Conservation (phyloP, 2,329 filamentous ascomycete genomes). For the Alternaria consortialis region DNA sequence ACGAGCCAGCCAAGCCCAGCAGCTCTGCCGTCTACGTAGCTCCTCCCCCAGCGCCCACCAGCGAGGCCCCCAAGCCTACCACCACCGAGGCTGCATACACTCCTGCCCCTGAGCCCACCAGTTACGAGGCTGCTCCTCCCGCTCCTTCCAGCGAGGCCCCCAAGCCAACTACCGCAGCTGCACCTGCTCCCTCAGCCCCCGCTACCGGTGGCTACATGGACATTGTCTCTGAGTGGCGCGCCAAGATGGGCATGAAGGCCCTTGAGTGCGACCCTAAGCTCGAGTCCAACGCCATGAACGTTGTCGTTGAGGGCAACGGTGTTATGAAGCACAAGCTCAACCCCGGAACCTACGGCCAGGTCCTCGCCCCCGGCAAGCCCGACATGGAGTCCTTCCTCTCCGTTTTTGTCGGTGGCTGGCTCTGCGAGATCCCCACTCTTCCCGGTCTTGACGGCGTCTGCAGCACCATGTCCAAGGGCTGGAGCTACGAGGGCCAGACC, state of each 20-base stretch:
- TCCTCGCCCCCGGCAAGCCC: constrained; percentile 37
- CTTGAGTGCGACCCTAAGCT: constrained; percentile 33
- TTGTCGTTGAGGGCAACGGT: constrained; percentile 35
- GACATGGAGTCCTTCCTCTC: constrained; percentile 33
- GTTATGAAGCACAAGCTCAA: constrained; percentile 46
- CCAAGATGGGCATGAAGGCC: constrained; percentile 35
- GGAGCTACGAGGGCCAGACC: constrained; percentile 41
- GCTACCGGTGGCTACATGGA: constrained; percentile 36
- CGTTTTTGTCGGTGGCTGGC: constrained; percentile 48
- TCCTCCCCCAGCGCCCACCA: constrained; percentile 7
- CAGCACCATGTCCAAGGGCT: constrained; percentile 34
- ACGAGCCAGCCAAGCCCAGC: constrained; percentile 12
- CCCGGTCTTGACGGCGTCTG: constrained; percentile 40
- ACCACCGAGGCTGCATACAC: constrained; percentile 1
- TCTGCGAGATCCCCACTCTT: constrained; percentile 44
- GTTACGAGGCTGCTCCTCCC: constrained; percentile 9
- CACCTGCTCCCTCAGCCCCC: constrained; percentile 18
- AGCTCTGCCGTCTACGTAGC: not conserved
- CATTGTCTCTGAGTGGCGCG: constrained; percentile 39
- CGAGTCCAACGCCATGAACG: constrained; percentile 37
- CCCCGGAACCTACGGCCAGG: constrained; percentile 40
- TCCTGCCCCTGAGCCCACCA: constrained; percentile 9
- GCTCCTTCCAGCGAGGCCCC: constrained; percentile 16
- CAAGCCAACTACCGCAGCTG: constrained; percentile 13
- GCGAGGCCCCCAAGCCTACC: constrained; percentile 11